Evolutionary conservation across 1,284 basidiomycete species (phyloP).

Genomic region (Ceratorhiza oryzae-sativae): DNA sequence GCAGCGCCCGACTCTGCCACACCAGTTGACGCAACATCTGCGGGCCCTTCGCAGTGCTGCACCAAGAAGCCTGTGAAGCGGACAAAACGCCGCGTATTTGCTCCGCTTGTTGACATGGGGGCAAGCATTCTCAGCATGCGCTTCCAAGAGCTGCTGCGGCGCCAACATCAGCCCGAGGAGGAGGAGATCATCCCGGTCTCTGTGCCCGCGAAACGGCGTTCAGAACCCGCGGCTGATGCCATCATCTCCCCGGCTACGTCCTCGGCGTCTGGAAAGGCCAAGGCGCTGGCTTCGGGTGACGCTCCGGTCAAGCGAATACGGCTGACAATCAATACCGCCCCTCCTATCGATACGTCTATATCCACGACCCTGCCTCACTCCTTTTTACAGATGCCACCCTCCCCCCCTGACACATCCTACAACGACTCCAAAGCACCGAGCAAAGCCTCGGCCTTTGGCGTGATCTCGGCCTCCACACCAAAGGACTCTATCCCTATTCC

Average conservation of each 20-base stretch:
- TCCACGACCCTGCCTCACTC: background rate
- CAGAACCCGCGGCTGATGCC: background rate
- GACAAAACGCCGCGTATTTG: constrained; percentile 3
- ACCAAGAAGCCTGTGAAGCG: constrained; percentile 4
- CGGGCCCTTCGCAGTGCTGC: constrained; percentile 6
- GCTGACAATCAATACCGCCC: constrained; percentile 17
- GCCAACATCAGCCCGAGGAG: constrained; percentile 24
- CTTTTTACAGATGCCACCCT: constrained; percentile 1
- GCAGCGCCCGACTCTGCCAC: background rate
- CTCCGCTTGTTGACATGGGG: constrained; percentile 16
- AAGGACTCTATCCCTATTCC: background rate
- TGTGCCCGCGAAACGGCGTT: background rate
- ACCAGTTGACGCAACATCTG: background rate
- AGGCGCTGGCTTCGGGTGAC: background rate
- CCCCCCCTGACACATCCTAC: constrained; percentile 26
- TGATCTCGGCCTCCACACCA: background rate
- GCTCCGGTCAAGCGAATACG: constrained; percentile 20
- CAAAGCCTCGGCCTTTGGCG: background rate
- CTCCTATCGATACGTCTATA: background rate
- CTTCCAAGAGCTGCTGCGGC: constrained; percentile 24
- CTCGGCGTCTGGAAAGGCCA: background rate
- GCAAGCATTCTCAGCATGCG: constrained; percentile 20
- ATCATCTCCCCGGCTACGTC: background rate
- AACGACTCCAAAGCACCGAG: constrained; percentile 19
- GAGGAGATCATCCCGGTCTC: background rate